Evolutionary conservation across 2,329 filamentous ascomycete species (phyloP), one percentile per base, ranked within the genome.

Genomic region (Ascochyta lentis): DNA sequence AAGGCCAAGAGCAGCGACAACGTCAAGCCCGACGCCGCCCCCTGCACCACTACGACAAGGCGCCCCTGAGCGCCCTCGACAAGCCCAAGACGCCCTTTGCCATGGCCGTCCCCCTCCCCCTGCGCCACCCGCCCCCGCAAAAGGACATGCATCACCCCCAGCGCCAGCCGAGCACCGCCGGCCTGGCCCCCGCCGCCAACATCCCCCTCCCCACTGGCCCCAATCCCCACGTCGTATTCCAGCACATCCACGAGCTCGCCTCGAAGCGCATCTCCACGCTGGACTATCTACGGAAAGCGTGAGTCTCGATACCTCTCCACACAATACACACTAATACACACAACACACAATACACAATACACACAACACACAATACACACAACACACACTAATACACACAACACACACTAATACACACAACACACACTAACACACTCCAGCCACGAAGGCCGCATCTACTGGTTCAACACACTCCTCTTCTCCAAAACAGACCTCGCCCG

Each of bases 401-500:
- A 19, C 2, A 19, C 16, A 19, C 16, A 19, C 16, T 19, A n/a
- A 19, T 19, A 19, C 16, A 19, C 16, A 19, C 16, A 2, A 19
- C 7, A 7, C 16, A 24, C 62, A 22, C 60, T 66, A 53, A 68
- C 54, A 68, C 54, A 13, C 2, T n/a, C 6, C 72, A 96, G 92
- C 26, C 93, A 99, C 72, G 92, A 97, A 78, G 93, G 94, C 58
- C 88, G 92, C 55, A 88, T 96, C 38, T 98, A 96, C 80, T 98
- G 95, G 93, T 97, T 98, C 82, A 97, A 97, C 78, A 97, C 95
- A 0, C 86, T 96, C 58, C 89, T 96, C 70, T 96, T 96, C 77
- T 91, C 92, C 63, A 90, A 91, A 68, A 77, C 85, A 27, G 92
- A 96, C 75, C 83, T 98, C 31, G 80, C 84, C 47, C 88, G 89